These are phyloP conservation scores for Brassica napus DNA, from an alignment of 345 rosid species.

Conservation along the genomic window Da-Ae NC_063447.1:47941501-47942000, in stretches of 20 bases:
- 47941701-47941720: too few species aligned
- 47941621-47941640: too few species aligned
- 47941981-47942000: constrained; percentile 13
- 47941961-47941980: not conserved
- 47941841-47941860: constrained; percentile 12
- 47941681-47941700: too few species aligned
- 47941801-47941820: not conserved
- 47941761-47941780: not conserved
- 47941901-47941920: not conserved
- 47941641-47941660: too few species aligned
- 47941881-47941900: not conserved
- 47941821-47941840: constrained; percentile 2
- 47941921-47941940: not conserved
- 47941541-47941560: too few species aligned
- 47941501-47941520: too few species aligned
- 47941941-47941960: not conserved
- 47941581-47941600: too few species aligned
- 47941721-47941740: too few species aligned
- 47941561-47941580: too few species aligned
- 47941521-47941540: too few species aligned
- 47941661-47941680: too few species aligned
- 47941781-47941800: not conserved
- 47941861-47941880: constrained; percentile 23
- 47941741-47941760: not conserved
- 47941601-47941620: too few species aligned